Percentiles rank a stretch among this genome's conserved stretches.
phyloP scores from a whole-genome alignment of 2,329 filamentous ascomycete genomes.

The Gnomoniopsis sp. region DNA sequence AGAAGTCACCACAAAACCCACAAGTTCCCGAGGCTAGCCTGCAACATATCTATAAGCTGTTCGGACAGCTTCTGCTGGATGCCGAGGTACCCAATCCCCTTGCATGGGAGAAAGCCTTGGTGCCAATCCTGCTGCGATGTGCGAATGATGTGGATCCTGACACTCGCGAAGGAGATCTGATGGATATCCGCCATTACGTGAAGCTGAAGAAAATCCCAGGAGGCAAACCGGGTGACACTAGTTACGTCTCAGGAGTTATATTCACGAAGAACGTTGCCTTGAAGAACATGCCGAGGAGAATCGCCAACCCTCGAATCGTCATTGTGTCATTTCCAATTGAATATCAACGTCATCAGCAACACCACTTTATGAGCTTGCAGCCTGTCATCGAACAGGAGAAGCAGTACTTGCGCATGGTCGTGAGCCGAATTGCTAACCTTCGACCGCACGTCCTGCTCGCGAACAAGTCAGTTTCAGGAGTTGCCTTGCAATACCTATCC shows the following conservation, averaged over 20 bases:
- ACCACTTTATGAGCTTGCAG: slow-evolving; percentile 97
- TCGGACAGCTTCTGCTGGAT: slow-evolving; percentile 80
- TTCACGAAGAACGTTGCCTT: slow-evolving; percentile 96
- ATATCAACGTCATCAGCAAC: slow-evolving; percentile 82
- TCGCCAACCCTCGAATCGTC: slow-evolving; percentile 79
- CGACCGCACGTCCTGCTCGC: slow-evolving; percentile 85
- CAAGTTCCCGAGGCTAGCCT: slow-evolving; percentile 86
- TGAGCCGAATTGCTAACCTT: slow-evolving; percentile 84
- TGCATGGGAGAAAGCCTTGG: slow-evolving; percentile 85
- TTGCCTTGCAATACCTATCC: slow-evolving; percentile 83
- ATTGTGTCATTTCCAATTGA: slow-evolving; percentile 95
- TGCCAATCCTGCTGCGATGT: slow-evolving; percentile 85
- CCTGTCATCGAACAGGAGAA: slow-evolving; percentile 95
- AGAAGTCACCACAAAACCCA: slow-evolving; percentile 67
- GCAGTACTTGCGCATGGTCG: slow-evolving; percentile 87
- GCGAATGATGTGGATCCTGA: slow-evolving; percentile 95
- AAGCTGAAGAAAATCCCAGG: slow-evolving; percentile 96
- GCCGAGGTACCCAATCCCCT: slow-evolving; percentile 66
- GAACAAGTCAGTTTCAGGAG: slow-evolving; percentile 85
- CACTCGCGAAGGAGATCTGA: slow-evolving; percentile 85
- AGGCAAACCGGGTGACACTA: slow-evolving; percentile 83
- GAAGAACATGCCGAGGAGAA: slow-evolving; percentile 91
- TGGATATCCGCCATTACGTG: slow-evolving; percentile 96
- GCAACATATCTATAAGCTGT: slow-evolving; percentile 79
- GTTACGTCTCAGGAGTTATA: slow-evolving; percentile 94